Percentiles rank a stretch among this genome's conserved stretches.
These are phyloP conservation scores for Clarireedia hainanense DNA, from an alignment of 2,329 filamentous ascomycete species.

Conservation along the genomic window DNA sequence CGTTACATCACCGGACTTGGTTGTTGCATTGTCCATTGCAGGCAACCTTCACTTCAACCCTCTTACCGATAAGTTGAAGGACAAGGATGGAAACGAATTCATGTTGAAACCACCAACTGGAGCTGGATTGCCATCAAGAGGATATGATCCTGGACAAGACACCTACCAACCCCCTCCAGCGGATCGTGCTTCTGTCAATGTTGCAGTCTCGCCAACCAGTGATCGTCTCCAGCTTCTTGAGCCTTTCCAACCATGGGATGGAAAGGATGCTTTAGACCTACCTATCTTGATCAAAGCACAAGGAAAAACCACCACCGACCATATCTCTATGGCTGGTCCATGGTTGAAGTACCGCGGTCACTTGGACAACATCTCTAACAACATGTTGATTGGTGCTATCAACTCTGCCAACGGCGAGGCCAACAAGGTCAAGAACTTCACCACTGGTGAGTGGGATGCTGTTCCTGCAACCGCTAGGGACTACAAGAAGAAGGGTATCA, in stretches of 20 bases:
- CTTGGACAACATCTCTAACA: slow-evolving; percentile 99
- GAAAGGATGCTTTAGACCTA: slow-evolving; percentile 76
- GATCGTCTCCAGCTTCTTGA: slow-evolving; percentile 90
- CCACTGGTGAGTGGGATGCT: slow-evolving; percentile 74
- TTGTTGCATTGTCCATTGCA: slow-evolving; percentile 78
- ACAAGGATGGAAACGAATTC: slow-evolving; percentile 95
- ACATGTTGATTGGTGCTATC: slow-evolving; percentile 97
- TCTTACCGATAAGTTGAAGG: slow-evolving; percentile 83
- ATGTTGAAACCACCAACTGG: slow-evolving; percentile 73
- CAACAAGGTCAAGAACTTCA: slow-evolving; percentile 93
- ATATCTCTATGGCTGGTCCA: slow-evolving; percentile 94
- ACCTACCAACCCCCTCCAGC: slow-evolving; percentile 93
- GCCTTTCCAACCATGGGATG: slow-evolving; percentile 83
- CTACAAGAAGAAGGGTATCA: slow-evolving; percentile 95
- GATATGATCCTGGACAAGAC: slow-evolving; percentile 86
- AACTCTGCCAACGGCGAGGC: slow-evolving; percentile 94
- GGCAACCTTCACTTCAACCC: slow-evolving; percentile 92
- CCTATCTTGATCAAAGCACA: slow-evolving; percentile 94
- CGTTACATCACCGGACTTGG: slow-evolving; percentile 83
- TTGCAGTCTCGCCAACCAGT: slow-evolving; percentile 79
- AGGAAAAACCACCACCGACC: slow-evolving; percentile 95
- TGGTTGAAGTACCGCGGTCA: slow-evolving; percentile 99
- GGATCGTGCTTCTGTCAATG: slow-evolving; percentile 64
- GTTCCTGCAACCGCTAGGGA: slow-evolving; percentile 93
- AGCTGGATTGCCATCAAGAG: slow-evolving; percentile 67